phyloP scores from a whole-genome alignment of 208 protist species.

The Borovskyia barvae region DNA sequence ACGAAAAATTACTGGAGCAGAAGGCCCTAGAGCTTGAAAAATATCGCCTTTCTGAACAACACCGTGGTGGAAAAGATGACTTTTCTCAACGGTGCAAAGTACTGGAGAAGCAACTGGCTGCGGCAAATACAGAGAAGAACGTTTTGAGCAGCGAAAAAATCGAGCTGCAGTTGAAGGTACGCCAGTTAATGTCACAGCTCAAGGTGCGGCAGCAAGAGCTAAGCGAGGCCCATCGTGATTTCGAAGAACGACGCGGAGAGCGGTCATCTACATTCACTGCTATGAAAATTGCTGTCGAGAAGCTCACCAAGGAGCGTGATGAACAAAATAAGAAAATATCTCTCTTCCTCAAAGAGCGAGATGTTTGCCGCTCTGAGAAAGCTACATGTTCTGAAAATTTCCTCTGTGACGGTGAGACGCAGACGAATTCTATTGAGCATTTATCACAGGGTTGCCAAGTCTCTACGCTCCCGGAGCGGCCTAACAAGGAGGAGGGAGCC shows the following conservation, averaged over 20 bases:
- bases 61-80: conserved; percentile 35
- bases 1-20: conserved; percentile 48
- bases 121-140: conserved; percentile 63
- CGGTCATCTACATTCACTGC: conserved; percentile 11
- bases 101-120: conserved; percentile 72
- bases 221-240: conserved; percentile 25
- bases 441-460: conserved; percentile 14
- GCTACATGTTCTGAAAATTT: background rate
- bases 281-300: conserved; percentile 18
- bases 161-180: conserved; percentile 44
- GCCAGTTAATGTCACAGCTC: conserved; percentile 47
- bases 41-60: conserved; percentile 16
- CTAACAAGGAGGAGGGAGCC: background rate
- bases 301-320: conserved; percentile 17
- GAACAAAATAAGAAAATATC: background rate
- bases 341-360: background rate
- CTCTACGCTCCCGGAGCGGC: background rate
- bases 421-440: conserved; percentile 17
- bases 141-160: conserved; percentile 53
- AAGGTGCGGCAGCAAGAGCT: conserved; percentile 42
- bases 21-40: conserved; percentile 46
- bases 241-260: conserved; percentile 4
- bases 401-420: background rate
- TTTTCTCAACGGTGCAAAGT: conserved; percentile 44
- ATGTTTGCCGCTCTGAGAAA: conserved; percentile 2